These are phyloP conservation scores for Globisporangium paroecandrum DNA, from an alignment of 352 stramenopile species.

Conservation along the genomic window DNA sequence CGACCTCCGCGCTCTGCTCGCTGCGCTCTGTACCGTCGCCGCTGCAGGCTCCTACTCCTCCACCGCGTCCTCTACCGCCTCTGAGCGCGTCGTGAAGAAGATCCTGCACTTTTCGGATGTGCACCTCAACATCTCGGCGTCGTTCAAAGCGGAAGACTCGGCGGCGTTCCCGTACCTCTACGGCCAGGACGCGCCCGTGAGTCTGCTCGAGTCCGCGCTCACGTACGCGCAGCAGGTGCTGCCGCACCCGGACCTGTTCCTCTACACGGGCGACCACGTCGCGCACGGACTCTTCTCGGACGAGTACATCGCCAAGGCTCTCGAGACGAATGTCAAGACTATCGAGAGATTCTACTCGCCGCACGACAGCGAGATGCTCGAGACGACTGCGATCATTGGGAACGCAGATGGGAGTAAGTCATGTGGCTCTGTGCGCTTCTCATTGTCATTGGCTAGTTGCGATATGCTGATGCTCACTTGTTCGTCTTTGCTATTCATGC, in stretches of 20 bases:
- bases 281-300: slow-evolving; percentile 62
- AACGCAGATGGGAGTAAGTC: slow-evolving; percentile 70
- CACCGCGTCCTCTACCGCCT: background rate
- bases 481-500: background rate
- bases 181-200: slow-evolving; percentile 46
- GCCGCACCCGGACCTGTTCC: slow-evolving; percentile 56
- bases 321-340: slow-evolving; percentile 60
- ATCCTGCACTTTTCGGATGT: slow-evolving; percentile 87
- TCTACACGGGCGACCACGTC: slow-evolving; percentile 82
- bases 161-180: slow-evolving; percentile 44
- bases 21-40: background rate
- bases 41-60: background rate
- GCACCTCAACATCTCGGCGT: slow-evolving; percentile 71
- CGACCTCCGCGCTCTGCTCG: background rate
- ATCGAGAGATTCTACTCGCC: slow-evolving; percentile 71
- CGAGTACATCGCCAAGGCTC: slow-evolving; percentile 52
- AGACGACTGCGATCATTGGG: slow-evolving; percentile 75
- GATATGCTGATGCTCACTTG: background rate
- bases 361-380: slow-evolving; percentile 25
- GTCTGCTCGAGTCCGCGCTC: slow-evolving; percentile 68
- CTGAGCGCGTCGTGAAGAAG: slow-evolving; percentile 18
- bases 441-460: no score
- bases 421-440: background rate
- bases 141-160: slow-evolving; percentile 32
- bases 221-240: slow-evolving; percentile 54